phyloP scores from a whole-genome alignment of 164 flowering plant species.

The Macadamia integrifolia region DNA sequence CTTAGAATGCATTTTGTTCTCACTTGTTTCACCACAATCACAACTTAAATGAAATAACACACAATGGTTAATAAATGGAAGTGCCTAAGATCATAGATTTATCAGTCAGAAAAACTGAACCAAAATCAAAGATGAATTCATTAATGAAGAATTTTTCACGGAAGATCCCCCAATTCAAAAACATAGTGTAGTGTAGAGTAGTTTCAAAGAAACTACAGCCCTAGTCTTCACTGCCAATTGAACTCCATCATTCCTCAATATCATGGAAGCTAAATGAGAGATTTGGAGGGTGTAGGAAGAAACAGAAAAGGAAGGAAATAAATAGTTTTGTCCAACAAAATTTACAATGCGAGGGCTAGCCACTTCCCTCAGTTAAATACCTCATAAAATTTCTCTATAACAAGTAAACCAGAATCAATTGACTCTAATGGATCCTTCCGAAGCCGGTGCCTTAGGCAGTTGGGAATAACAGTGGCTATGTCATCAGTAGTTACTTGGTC shows the following conservation, averaged over 20 bases:
- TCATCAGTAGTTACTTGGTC: conserved; percentile 77
- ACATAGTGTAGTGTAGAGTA: too few species aligned
- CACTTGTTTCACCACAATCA: too few species aligned
- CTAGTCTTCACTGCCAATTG: not conserved
- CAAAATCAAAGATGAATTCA: too few species aligned
- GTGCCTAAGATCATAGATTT: too few species aligned
- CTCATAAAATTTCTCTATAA: conserved; percentile 89
- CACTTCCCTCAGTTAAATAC: conserved; percentile 57
- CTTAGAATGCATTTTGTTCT: too few species aligned
- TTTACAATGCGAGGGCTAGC: conserved; percentile 4
- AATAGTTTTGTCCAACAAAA: not conserved
- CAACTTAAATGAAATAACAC: too few species aligned
- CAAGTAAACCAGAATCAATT: conserved; percentile 91
- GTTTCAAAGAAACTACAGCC: not conserved
- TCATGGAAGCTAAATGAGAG: not conserved
- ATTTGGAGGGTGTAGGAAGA: not conserved
- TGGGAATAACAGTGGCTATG: conserved; percentile 95
- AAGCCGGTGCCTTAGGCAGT: conserved; percentile 92
- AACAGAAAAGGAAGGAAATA: not conserved
- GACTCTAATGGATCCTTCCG: conserved; percentile 96
- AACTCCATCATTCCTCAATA: conserved; percentile 3
- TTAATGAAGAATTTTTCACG: too few species aligned
- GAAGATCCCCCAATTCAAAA: too few species aligned
- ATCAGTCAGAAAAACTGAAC: too few species aligned
- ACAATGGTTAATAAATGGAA: too few species aligned